Percentiles rank a stretch among this genome's conserved stretches.
phyloP scores from a whole-genome alignment of 2,329 filamentous ascomycete genomes.

The Shiraia sp. region DNA sequence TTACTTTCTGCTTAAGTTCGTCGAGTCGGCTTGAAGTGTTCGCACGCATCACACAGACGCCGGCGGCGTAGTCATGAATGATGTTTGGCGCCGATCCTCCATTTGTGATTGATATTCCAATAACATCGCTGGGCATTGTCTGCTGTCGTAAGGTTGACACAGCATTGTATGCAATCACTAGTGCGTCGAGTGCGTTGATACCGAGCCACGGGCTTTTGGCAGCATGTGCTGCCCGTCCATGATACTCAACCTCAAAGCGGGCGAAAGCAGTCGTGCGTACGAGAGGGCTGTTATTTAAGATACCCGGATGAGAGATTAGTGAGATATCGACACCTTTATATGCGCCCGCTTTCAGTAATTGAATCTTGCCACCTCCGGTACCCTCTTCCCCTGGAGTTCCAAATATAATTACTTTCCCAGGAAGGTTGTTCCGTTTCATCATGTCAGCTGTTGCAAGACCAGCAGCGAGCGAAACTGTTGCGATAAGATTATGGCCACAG shows the following conservation, averaged over 20 bases:
- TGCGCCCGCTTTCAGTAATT: conserved; percentile 50
- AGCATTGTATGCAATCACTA: conserved; percentile 38
- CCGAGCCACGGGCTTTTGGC: conserved; percentile 46
- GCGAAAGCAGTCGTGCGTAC: conserved; percentile 11
- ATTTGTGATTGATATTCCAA: conserved; percentile 39
- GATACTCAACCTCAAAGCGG: conserved; percentile 25
- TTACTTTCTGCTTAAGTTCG: conserved; percentile 32
- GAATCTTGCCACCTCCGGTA: conserved; percentile 55
- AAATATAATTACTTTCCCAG: conserved; percentile 53
- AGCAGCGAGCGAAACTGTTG: conserved; percentile 53
- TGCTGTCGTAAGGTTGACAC: conserved; percentile 45
- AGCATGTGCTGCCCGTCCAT: conserved; percentile 41
- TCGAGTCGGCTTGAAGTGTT: conserved; percentile 29
- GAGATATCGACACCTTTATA: conserved; percentile 15
- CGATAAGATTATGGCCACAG: conserved; percentile 61
- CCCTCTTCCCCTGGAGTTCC: conserved; percentile 61
- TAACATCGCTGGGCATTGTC: conserved; percentile 45
- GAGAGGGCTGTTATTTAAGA: conserved; percentile 7
- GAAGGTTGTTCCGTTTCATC: conserved; percentile 47
- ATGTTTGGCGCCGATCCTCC: conserved; percentile 41
- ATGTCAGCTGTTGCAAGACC: conserved; percentile 54
- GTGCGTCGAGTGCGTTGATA: conserved; percentile 47
- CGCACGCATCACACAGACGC: conserved; percentile 44
- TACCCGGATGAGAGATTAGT: conserved; percentile 7
- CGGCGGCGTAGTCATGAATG: conserved; percentile 47